Percentiles rank a stretch among this genome's conserved stretches.
Evolutionary conservation across 2,329 filamentous ascomycete species (phyloP).

Genomic region (Byssothecium circinans): DNA sequence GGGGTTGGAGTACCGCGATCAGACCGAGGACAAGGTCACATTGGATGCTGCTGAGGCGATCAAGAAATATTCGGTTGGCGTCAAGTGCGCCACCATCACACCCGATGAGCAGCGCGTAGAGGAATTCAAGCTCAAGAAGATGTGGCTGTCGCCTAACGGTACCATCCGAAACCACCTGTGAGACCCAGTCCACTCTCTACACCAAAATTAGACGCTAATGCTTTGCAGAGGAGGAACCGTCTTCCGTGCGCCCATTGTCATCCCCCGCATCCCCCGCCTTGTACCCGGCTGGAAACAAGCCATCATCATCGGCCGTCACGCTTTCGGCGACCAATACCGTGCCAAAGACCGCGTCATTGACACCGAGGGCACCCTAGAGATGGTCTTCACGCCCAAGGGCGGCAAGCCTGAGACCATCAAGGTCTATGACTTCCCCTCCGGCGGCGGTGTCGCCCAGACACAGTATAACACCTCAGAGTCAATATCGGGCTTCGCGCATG

Average conservation of each 20-base stretch:
- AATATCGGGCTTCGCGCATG: slow-evolving; percentile 92
- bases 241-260: slow-evolving; percentile 98
- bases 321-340: slow-evolving; percentile 97
- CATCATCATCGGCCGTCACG: slow-evolving; percentile 98
- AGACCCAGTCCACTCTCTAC: slow-evolving; percentile 17
- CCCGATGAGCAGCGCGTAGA: slow-evolving; percentile 94
- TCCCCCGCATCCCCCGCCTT: slow-evolving; percentile 86
- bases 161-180: slow-evolving; percentile 70
- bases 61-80: slow-evolving; percentile 97
- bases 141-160: slow-evolving; percentile 99
- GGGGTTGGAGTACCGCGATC: slow-evolving; percentile 89
- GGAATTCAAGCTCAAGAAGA: slow-evolving; percentile 99
- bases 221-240: slow-evolving; percentile 76
- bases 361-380: slow-evolving; percentile 83
- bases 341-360: slow-evolving; percentile 88
- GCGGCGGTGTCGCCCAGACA: slow-evolving; percentile 86
- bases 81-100: slow-evolving; percentile 99
- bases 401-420: slow-evolving; percentile 82
- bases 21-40: slow-evolving; percentile 96
- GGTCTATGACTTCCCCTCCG: slow-evolving; percentile 85
- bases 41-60: slow-evolving; percentile 94
- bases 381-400: slow-evolving; percentile 87
- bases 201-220: slow-evolving; percentile 19
- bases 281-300: slow-evolving; percentile 98
- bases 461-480: slow-evolving; percentile 99